A percentile compares a stretch with the other conserved stretches of the same genome.
Evolutionary conservation across 176 grass and related monocot genomes (phyloP).

Genomic region (Echinochloa phyllopogon): DNA sequence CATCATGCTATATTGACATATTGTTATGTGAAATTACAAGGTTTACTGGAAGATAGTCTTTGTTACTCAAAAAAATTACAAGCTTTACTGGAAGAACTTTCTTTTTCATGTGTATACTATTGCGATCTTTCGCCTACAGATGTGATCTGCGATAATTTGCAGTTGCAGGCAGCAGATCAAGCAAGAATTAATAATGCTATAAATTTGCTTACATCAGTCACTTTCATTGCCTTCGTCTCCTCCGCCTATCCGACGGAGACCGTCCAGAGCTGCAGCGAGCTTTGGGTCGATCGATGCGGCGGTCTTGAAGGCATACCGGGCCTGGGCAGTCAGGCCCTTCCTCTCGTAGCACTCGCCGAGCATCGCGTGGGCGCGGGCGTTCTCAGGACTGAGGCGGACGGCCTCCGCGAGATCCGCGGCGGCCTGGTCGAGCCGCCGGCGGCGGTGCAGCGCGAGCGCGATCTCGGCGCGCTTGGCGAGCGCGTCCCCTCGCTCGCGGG

Average conservation of each 20-base stretch:
- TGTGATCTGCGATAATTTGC: slow-evolving; percentile 1
- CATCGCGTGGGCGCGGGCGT: slow-evolving; percentile 62
- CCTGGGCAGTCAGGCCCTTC: slow-evolving; percentile 55
- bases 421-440: slow-evolving; percentile 62
- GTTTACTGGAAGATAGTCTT: too few species aligned
- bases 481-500: slow-evolving; percentile 79
- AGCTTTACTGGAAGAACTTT: not conserved
- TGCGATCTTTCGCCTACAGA: not conserved
- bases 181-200: slow-evolving; percentile 9
- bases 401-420: slow-evolving; percentile 66
- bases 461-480: slow-evolving; percentile 81
- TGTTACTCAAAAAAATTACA: not conserved
- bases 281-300: slow-evolving; percentile 65
- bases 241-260: slow-evolving; percentile 51
- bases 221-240: slow-evolving; percentile 39
- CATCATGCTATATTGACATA: not conserved
- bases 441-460: slow-evolving; percentile 61
- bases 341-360: slow-evolving; percentile 86
- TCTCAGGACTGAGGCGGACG: slow-evolving; percentile 74
- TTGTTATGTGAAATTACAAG: too few species aligned
- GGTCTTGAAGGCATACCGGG: slow-evolving; percentile 62
- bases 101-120: not conserved
- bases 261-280: slow-evolving; percentile 47
- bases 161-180: slow-evolving; percentile 8
- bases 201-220: slow-evolving; percentile 46